Conservation (phyloP, 2,329 filamentous ascomycete species). For the Aspergillus ruber region DNA sequence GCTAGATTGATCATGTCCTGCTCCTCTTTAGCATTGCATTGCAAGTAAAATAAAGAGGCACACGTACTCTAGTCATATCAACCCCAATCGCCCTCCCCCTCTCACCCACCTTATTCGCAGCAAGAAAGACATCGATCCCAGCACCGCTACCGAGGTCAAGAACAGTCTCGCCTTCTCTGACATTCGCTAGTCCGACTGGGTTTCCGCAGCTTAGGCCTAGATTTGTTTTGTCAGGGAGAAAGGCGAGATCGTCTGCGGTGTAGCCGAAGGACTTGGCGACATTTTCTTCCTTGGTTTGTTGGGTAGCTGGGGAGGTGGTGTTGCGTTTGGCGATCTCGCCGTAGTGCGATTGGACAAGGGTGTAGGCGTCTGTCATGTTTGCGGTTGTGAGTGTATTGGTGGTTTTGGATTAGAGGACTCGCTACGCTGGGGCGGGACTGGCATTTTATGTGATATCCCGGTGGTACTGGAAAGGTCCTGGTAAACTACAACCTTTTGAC, state of each 20-base stretch:
- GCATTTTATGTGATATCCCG: background rate
- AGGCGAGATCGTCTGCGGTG: conserved; percentile 41
- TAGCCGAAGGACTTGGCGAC: conserved; percentile 52
- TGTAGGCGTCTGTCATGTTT: conserved; percentile 5
- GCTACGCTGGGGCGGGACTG: background rate
- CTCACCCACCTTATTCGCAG: conserved; percentile 45
- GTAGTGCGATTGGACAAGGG: conserved; percentile 11
- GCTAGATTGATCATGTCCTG: conserved; percentile 53
- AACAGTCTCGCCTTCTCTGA: conserved; percentile 50
- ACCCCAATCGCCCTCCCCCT: conserved; percentile 50
- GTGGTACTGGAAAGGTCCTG: background rate
- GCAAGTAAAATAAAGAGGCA: no score
- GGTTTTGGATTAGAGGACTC: background rate
- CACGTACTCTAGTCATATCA: conserved; percentile 52
- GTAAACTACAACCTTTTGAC: background rate
- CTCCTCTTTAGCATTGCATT: background rate
- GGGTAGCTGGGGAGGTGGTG: conserved; percentile 26
- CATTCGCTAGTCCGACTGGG: conserved; percentile 44
- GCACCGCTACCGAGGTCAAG: conserved; percentile 54
- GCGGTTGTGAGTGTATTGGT: background rate
- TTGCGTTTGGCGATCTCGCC: conserved; percentile 9
- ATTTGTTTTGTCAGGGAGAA: conserved; percentile 44
- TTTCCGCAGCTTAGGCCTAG: conserved; percentile 52
- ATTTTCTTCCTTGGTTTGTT: conserved; percentile 30
- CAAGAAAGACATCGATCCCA: conserved; percentile 54